Evolutionary conservation across 192 early-diverging fungal species (phyloP), one percentile per base, ranked within the genome.

Genomic region (Dispira parvispora): DNA sequence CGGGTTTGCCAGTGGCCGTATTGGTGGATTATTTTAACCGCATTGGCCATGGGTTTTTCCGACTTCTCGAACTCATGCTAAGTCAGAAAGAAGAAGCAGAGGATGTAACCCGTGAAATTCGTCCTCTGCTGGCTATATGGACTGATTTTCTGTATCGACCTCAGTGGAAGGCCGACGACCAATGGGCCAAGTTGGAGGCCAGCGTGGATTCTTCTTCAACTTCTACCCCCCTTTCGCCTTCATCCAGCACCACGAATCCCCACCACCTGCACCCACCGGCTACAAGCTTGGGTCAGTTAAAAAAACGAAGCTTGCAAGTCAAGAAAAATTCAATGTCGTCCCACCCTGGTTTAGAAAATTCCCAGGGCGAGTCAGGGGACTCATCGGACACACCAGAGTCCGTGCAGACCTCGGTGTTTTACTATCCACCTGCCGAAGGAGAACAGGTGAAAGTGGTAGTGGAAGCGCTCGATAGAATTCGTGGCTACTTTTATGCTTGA

Each of bases 41-140:
- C 11, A 25, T 61, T 21, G 21, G 42, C 43, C 58, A 38, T 1
- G 42, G 42, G 42, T 61, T 61, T 25, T 43, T 61, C 16, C 23
- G 45, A 3, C 26, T 61, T 3, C 10, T 61, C 16, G 58, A 44
- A 14, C 58, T 61, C n/a, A 61, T 61, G 58, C 42, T 38, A 4
- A 14, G 16, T 5, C 58, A 61, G 58, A 38, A 61, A 44, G 58
- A 61, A n/a, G 58, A 61, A 38, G 58, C 45, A 5, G 58, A 61
- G 8, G 58, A 61, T 1, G 38, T 61, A 21, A 61, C 58, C 43
- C 58, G 58, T 44, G 58, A 61, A 11, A 44, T 25, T 8, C 58
- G 42, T 21, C 58, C 58, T 11, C 11, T 61, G 18, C n/a, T 61
- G 16, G 28, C 28, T 12, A 61, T 61, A n/a, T 61, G 28, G 58